These are phyloP conservation scores for Maudiozyma humilis DNA, from an alignment of 1,139 yeast genomes.

Conservation along the genomic window DNA sequence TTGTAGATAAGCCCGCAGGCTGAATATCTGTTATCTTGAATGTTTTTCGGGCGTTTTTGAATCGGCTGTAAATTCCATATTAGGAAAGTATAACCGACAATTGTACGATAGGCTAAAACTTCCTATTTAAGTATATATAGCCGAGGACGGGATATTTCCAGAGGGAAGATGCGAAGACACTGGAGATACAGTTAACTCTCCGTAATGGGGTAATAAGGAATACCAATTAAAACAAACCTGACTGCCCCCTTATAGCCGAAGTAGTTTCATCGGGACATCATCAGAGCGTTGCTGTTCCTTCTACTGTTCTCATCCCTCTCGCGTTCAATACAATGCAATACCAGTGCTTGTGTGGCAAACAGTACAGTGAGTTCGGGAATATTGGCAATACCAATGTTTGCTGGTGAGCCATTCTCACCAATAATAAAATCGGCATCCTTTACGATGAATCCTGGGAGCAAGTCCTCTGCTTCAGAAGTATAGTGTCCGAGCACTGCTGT, in stretches of 20 bases:
- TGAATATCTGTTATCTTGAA: not conserved
- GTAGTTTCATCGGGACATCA: too few species aligned
- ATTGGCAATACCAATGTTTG: slow-evolving; percentile 12
- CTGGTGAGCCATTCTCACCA: slow-evolving; percentile 11
- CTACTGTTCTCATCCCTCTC: not conserved
- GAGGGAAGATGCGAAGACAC: too few species aligned
- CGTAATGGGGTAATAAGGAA: too few species aligned
- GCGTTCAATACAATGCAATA: slow-evolving; percentile 9
- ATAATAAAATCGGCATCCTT: slow-evolving; percentile 11
- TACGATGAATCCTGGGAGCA: slow-evolving; percentile 1
- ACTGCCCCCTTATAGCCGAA: too few species aligned
- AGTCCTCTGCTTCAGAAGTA: slow-evolving; percentile 4
- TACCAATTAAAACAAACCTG: too few species aligned
- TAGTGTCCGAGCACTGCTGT: slow-evolving; percentile 3
- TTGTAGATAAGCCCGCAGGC: not conserved
- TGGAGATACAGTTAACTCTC: too few species aligned
- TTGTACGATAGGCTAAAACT: not conserved
- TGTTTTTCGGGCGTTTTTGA: not conserved
- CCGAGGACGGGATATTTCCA: too few species aligned
- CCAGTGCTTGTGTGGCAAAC: slow-evolving; percentile 14
- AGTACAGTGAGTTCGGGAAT: slow-evolving; percentile 13
- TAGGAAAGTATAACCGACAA: not conserved
- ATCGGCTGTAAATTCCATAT: not conserved
- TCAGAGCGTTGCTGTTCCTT: not conserved
- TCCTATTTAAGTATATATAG: not conserved